These are phyloP conservation scores for Coemansia sp. DNA, from an alignment of 192 early-diverging fungal species.

Conservation along the genomic window DNA sequence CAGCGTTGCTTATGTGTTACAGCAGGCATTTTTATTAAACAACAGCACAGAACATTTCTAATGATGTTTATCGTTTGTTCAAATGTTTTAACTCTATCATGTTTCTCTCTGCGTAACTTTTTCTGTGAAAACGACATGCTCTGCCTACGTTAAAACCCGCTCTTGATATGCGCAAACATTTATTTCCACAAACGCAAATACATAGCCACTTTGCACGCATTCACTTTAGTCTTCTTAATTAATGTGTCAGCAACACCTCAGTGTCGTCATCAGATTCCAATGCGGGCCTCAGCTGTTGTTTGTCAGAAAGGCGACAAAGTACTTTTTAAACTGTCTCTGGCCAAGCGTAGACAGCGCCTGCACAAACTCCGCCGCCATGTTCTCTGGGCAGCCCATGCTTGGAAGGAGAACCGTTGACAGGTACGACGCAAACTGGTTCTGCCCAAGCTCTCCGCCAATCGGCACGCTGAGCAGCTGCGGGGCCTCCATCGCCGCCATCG, in stretches of 20 bases:
- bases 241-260: too few relatives aligned
- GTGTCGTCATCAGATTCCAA: background rate
- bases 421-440: constrained; percentile 48
- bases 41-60: too few relatives aligned
- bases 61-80: too few relatives aligned
- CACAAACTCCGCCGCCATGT: constrained; percentile 68
- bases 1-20: too few relatives aligned
- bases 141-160: too few relatives aligned
- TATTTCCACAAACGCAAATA: background rate
- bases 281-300: constrained; percentile 7
- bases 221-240: background rate
- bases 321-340: constrained; percentile 69
- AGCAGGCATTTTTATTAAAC: too few relatives aligned
- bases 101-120: too few relatives aligned
- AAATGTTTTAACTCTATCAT: too few relatives aligned
- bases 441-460: constrained; percentile 38
- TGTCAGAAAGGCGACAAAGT: constrained; percentile 55
- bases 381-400: constrained; percentile 60
- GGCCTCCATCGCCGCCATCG: constrained; percentile 16
- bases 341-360: constrained; percentile 72
- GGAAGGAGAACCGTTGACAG: constrained; percentile 39
- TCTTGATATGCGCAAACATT: background rate
- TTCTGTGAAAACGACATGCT: too few relatives aligned
- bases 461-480: constrained; percentile 37
- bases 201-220: constrained; percentile 1